Evolutionary conservation across 805 yeast genomes (phyloP), one percentile per base, ranked within the genome.

Genomic region (Ogataea naganishii): DNA sequence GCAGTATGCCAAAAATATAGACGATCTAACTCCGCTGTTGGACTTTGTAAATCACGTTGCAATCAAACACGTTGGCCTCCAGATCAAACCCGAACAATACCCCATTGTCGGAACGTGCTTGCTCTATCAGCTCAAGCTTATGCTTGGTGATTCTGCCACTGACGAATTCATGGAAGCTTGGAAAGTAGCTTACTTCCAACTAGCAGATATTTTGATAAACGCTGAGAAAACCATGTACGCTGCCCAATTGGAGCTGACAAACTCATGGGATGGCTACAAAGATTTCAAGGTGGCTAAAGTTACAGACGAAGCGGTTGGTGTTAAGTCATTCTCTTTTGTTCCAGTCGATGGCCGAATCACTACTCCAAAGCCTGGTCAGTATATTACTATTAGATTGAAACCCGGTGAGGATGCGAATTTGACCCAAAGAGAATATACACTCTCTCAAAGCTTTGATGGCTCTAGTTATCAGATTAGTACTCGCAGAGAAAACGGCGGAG

Each of bases 41-140:
- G 68, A 56, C 2, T 69, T 72, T 36, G 82, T 80, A 7, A 56
- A 64, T 28, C 72, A 69, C 36, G 74, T 79, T 41, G 79, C 69
- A 26, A 64, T 62, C 39, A 80, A 78, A 50, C 88, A 80, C 41
- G 75, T 70, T 35, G 80, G 81, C 25, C 56, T 80, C 37, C 72
- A 72, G 44, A 65, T 79, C 24, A 48, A 55, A 37, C 71, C 85
- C 4, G 80, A 72, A 33, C 84, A 78, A 34, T 79, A 79, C 42
- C 72, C 75, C 14, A 61, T 73, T 39, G 85, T 79, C 19, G 88
- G 85, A 18, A 46, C 51, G 18, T 62, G 66, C 36, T 51, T 80
- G n/a, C 46, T 79, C 19, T 55, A 56, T 17, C 72, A 84, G 10
- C 62, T 80, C 51, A 47, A 51, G 23, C 64, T 66, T 32, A 62